These are phyloP conservation scores for Aspergillus haitiensis DNA, from an alignment of 495 filamentous ascomycete species.

Conservation along the genomic window DNA sequence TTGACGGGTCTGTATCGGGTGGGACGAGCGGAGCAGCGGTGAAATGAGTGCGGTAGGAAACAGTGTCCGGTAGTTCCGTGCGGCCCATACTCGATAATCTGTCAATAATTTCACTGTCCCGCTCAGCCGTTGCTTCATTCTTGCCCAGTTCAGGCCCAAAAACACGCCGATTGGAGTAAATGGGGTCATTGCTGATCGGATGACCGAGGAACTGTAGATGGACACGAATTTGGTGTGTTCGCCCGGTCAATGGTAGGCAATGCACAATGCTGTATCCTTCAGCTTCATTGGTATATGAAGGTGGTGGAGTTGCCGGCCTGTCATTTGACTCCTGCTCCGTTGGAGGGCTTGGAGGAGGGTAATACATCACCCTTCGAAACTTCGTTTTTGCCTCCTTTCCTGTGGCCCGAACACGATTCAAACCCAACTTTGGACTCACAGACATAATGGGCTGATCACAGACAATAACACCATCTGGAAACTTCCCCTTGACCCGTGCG, in stretches of 20 bases:
- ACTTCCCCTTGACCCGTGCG: conserved; percentile 85
- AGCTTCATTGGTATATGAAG: conserved; percentile 30
- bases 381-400: conserved; percentile 88
- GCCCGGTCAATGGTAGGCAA: conserved; percentile 87
- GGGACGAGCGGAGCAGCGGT: conserved; percentile 45
- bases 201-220: conserved; percentile 94
- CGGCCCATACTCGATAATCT: conserved; percentile 90
- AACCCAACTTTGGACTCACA: conserved; percentile 90
- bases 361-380: conserved; percentile 87
- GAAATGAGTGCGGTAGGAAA: conserved; percentile 66
- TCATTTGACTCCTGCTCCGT: conserved; percentile 29
- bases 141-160: conserved; percentile 79
- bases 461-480: conserved; percentile 76
- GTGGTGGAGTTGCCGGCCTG: conserved; percentile 35
- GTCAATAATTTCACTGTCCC: conserved; percentile 85
- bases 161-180: conserved; percentile 90
- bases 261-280: conserved; percentile 92
- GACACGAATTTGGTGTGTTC: conserved; percentile 93
- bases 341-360: conserved; percentile 52
- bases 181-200: conserved; percentile 94
- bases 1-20: conserved; percentile 37
- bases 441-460: conserved; percentile 92
- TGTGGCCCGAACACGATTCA: conserved; percentile 89
- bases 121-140: conserved; percentile 64
- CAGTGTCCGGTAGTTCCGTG: conserved; percentile 81